Percentiles rank a stretch among this genome's conserved stretches.
Conservation (phyloP, 164 flowering plant genomes). For the Tetracentron sinense region DNA sequence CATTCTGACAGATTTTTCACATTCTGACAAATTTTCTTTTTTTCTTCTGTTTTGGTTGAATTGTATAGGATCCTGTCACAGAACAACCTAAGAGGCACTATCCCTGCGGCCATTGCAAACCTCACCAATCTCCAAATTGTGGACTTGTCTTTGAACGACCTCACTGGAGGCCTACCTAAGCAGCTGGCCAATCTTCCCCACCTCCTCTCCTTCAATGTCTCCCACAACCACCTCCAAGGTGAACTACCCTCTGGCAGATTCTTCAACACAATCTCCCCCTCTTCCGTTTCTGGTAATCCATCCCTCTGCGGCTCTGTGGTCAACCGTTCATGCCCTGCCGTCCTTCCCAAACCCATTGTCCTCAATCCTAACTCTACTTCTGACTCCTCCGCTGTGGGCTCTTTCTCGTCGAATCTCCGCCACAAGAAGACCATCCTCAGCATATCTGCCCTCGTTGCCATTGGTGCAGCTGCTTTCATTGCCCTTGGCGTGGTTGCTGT, state of each 20-base stretch:
- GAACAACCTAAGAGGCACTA: slow-evolving; percentile 62
- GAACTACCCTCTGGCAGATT: slow-evolving; percentile 85
- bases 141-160: slow-evolving; percentile 68
- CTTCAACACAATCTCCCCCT: slow-evolving; percentile 74
- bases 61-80: slow-evolving; percentile 51
- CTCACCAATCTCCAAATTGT: slow-evolving; percentile 55
- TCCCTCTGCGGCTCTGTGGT: slow-evolving; percentile 77
- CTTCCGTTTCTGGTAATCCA: slow-evolving; percentile 73
- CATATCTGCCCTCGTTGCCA: slow-evolving; percentile 89
- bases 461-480: slow-evolving; percentile 87
- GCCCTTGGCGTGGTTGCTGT: slow-evolving; percentile 80
- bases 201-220: slow-evolving; percentile 63
- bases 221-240: slow-evolving; percentile 82
- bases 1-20: slow-evolving; percentile 11
- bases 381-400: slow-evolving; percentile 31
- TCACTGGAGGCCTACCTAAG: slow-evolving; percentile 74
- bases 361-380: slow-evolving; percentile 80
- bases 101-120: slow-evolving; percentile 58
- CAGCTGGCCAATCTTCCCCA: slow-evolving; percentile 73
- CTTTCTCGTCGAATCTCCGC: slow-evolving; percentile 38
- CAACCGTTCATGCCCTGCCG: slow-evolving; percentile 73
- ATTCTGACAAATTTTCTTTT: slow-evolving; percentile 10
- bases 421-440: slow-evolving; percentile 84
- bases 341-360: slow-evolving; percentile 92
- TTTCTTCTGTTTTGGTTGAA: slow-evolving; percentile 8